Conservation (phyloP, 78 protist species). For the Diacronema lutheri region DNA sequence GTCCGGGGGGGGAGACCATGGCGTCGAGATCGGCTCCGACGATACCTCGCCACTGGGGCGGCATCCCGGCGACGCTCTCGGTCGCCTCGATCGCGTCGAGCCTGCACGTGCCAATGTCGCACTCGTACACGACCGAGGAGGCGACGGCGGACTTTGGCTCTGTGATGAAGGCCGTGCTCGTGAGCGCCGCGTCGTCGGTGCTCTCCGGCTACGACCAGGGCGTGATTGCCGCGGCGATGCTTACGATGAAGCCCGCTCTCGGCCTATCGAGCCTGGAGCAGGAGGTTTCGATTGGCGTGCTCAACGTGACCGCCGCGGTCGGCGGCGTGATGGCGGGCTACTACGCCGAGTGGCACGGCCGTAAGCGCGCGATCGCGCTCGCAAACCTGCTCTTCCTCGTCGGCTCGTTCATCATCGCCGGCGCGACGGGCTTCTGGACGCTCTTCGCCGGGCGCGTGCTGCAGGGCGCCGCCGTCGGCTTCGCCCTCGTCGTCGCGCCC, state of each 20-base stretch:
- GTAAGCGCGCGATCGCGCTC: not conserved
- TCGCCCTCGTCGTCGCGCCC: not conserved
- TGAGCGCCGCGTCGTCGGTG: not conserved
- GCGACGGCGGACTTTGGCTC: too few species aligned
- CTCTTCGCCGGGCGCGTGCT: not conserved
- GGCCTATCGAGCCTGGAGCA: not conserved
- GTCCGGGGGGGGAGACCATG: too few species aligned
- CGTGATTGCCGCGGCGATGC: not conserved
- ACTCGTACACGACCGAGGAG: too few species aligned
- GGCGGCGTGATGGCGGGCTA: not conserved
- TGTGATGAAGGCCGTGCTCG: too few species aligned
- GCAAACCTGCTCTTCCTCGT: slow-evolving; percentile 1
- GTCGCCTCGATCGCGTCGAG: too few species aligned
- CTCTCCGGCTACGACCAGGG: slow-evolving; percentile 17
- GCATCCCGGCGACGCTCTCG: too few species aligned
- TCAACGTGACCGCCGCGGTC: not conserved
- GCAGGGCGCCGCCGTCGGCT: not conserved
- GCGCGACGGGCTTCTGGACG: not conserved
- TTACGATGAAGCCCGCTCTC: not conserved
- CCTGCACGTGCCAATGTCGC: too few species aligned
- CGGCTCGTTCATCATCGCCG: not conserved
- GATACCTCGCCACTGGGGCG: too few species aligned
- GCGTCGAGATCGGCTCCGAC: too few species aligned
- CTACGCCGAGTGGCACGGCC: not conserved
- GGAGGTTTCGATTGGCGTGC: not conserved